Evolutionary conservation across 2,329 filamentous ascomycete species (phyloP).

Genomic region (Thermothelomyces thermophilus): DNA sequence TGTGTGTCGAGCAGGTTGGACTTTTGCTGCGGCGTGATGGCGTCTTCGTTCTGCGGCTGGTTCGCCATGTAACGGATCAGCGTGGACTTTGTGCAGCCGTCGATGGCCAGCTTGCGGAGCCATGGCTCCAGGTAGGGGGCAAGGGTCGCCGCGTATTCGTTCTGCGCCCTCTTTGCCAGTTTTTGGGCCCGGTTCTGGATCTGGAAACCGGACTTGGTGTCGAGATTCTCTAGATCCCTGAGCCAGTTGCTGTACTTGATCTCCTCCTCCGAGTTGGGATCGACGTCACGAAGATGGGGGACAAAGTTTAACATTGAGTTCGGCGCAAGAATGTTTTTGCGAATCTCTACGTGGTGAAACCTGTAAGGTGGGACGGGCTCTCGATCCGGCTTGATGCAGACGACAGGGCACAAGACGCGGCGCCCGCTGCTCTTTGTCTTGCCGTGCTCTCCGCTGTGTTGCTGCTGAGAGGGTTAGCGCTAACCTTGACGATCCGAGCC

Average conservation of each 20-base stretch:
- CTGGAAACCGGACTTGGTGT: constrained; percentile 51
- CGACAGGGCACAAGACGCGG: constrained; percentile 25
- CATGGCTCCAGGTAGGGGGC: constrained; percentile 49
- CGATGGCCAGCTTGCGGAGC: constrained; percentile 44
- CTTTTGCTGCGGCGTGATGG: constrained; percentile 50
- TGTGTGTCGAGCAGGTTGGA: constrained; percentile 44
- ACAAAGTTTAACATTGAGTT: constrained; percentile 56
- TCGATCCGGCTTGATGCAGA: constrained; percentile 44
- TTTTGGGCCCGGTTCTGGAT: constrained; percentile 48
- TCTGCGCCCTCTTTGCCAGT: constrained; percentile 40
- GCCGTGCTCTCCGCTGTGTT: constrained; percentile 23
- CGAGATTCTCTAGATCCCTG: constrained; percentile 50
- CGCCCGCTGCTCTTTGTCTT: constrained; percentile 18
- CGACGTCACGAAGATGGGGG: constrained; percentile 51
- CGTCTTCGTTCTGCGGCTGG: constrained; percentile 38
- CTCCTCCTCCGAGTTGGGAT: constrained; percentile 45
- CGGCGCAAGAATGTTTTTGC: constrained; percentile 52
- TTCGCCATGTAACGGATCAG: constrained; percentile 49
- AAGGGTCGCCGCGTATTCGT: constrained; percentile 46
- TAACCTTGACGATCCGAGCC: neutral
- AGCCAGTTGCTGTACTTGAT: constrained; percentile 50
- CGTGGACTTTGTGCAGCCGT: constrained; percentile 45
- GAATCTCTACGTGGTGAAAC: constrained; percentile 55
- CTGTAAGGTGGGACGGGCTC: constrained; percentile 51
- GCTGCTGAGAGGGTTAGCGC: constrained; percentile 18